phyloP scores from a whole-genome alignment of 1,284 basidiomycete species.

The Bjerkandera adusta region DNA sequence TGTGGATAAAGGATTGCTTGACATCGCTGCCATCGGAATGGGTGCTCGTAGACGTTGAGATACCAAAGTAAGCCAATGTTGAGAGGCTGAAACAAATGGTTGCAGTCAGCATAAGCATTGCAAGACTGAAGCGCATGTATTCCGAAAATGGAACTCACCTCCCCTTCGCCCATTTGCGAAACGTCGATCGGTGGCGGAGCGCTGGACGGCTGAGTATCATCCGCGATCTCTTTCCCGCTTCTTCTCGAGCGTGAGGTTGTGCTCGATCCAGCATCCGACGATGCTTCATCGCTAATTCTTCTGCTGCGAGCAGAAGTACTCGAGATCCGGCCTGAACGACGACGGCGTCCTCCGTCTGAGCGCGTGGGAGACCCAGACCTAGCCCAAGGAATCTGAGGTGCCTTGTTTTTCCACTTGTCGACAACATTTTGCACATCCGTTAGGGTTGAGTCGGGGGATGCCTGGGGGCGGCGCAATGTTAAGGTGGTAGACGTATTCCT shows the following conservation, averaged over 20 bases:
- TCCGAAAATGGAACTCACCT: slow-evolving; percentile 38
- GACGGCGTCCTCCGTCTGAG: slow-evolving; percentile 11
- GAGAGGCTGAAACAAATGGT: slow-evolving; percentile 54
- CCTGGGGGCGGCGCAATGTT: slow-evolving; percentile 51
- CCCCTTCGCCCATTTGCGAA: slow-evolving; percentile 26
- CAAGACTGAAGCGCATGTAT: slow-evolving; percentile 21
- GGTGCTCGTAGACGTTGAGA: slow-evolving; percentile 80
- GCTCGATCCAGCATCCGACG: not conserved
- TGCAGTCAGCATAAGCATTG: slow-evolving; percentile 12
- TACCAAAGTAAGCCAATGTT: slow-evolving; percentile 86
- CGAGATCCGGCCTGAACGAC: slow-evolving; percentile 4
- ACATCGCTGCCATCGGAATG: slow-evolving; percentile 82
- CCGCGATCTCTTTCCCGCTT: too few relatives aligned
- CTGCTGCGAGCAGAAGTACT: not conserved
- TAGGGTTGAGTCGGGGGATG: slow-evolving; percentile 64
- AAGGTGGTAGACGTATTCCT: slow-evolving; percentile 30
- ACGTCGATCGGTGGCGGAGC: slow-evolving; percentile 13
- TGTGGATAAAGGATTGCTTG: slow-evolving; percentile 81
- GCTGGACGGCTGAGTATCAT: too few relatives aligned
- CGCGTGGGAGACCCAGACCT: slow-evolving; percentile 33
- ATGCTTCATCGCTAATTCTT: slow-evolving; percentile 2
- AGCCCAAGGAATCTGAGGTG: slow-evolving; percentile 38
- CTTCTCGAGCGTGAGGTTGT: not conserved
- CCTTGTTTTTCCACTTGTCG: slow-evolving; percentile 74
- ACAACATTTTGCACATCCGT: slow-evolving; percentile 77